A percentile compares a stretch with the other conserved stretches of the same genome.
Evolutionary conservation across 805 yeast species (phyloP).

Genomic region (Saturnispora bothae): DNA sequence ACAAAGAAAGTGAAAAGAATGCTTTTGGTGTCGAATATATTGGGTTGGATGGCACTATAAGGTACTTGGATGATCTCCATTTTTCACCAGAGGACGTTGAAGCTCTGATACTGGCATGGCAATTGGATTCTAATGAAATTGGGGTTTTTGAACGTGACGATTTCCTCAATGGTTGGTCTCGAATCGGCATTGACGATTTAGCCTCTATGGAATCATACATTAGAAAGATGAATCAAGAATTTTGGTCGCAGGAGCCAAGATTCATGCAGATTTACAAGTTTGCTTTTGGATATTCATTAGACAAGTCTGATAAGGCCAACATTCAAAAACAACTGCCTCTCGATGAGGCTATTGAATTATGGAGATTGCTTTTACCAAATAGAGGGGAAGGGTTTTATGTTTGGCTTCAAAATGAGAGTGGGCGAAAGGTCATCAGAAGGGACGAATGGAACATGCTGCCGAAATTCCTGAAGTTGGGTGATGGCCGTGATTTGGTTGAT

Average conservation of each 20-base stretch:
- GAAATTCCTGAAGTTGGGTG: constrained; percentile 8
- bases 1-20: constrained; percentile 18
- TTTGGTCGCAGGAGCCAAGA: constrained; percentile 27
- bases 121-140: constrained; percentile 53
- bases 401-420: constrained; percentile 27
- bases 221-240: constrained; percentile 12
- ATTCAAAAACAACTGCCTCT: constrained; percentile 30
- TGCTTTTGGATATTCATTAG: constrained; percentile 58
- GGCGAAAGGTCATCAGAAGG: constrained; percentile 40
- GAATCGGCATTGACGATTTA: constrained; percentile 23
- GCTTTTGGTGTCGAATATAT: constrained; percentile 30
- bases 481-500: constrained; percentile 30
- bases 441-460: constrained; percentile 77
- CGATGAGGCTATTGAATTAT: constrained; percentile 63
- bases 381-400: constrained; percentile 44
- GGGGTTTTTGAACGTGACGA: constrained; percentile 45
- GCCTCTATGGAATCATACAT: constrained; percentile 38
- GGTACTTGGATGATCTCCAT: constrained; percentile 54
- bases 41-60: constrained; percentile 70
- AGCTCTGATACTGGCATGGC: constrained; percentile 60
- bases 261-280: constrained; percentile 57
- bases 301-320: constrained; percentile 38
- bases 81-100: constrained; percentile 65
- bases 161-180: constrained; percentile 53
- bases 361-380: constrained; percentile 53